Base-by-base conservation (phyloP, 768 basidiomycete genomes). In the Lentinula lateritia region DNA sequence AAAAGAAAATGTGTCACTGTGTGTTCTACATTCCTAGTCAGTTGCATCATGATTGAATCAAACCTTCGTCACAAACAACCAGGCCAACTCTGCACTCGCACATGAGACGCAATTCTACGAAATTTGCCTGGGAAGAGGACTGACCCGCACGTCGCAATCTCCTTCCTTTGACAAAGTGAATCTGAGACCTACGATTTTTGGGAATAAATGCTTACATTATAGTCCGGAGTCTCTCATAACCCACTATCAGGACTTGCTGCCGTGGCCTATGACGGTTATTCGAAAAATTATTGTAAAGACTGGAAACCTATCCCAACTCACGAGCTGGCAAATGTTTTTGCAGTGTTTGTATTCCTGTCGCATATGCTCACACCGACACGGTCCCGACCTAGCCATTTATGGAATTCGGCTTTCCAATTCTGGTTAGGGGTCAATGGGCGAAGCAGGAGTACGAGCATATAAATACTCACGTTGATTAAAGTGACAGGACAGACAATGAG, bases 361-460 rank as follows among this genome's bases (percentile, higher is more conserved):
- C 77, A 80, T 16, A 76, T 74, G 50, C 76, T 70, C 20, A 83
- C 75, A 5, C 82, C 76, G 20, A 78, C 69, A 58, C 77, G 77
- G 71, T 84, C 83, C 62, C 77, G 72, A 13, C 80, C 88, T 35
- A 76, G 86, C 95, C 97, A 99, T 76, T 98, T 98, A 66, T 89
- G 82, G 69, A 99, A 94, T 72, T 99, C 97, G 45, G 86, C 87
- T 70, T 86, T 89, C 97, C 97, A 99, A 70, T 98, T 98, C 88
- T 96, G 46, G 15, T 36, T 36, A 34, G 6, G 38, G 34, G 50
- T 41, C 62, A 48, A 58, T 16, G 43, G 43, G 46, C 32, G 35
- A 52, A 20, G 6, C 41, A 64, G 50, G 38, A 34, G 48, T n/a
- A 41, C 7, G 52, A n/a, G 28, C 6, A 5, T 32, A 56, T 7